Evolutionary conservation across 768 basidiomycete species (phyloP).

Genomic region (Rhodosporidiobolus sp.): DNA sequence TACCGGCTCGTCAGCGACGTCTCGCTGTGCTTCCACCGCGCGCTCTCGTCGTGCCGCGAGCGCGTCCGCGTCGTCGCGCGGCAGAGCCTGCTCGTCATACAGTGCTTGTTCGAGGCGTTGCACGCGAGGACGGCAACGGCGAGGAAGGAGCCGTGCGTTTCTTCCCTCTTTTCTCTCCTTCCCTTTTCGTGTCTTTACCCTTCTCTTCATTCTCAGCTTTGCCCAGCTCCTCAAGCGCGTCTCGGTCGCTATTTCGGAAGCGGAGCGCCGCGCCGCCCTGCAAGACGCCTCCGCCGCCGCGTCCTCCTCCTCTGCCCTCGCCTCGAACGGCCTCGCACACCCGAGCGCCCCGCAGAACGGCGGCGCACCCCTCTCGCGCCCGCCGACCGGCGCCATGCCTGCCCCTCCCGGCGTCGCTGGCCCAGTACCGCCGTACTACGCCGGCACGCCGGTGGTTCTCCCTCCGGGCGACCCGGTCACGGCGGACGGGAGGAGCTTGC

Average conservation of each 20-base stretch:
- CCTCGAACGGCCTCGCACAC: not conserved
- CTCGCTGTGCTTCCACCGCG: conserved; percentile 21
- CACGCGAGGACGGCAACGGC: not conserved
- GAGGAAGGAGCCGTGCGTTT: conserved; percentile 10
- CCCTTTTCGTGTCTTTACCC: too few species aligned
- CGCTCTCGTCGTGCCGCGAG: conserved; percentile 12
- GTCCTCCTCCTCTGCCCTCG: too few species aligned
- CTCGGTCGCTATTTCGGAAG: conserved; percentile 20
- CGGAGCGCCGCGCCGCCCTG: conserved; percentile 15
- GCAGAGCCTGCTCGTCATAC: conserved; percentile 27
- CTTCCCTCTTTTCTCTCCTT: not conserved
- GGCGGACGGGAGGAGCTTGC: not conserved
- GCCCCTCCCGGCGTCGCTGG: not conserved
- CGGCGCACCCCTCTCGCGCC: too few species aligned
- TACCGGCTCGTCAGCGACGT: conserved; percentile 31
- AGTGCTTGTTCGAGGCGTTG: conserved; percentile 32
- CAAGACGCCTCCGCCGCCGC: not conserved
- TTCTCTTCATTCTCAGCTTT: not conserved
- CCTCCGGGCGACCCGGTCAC: not conserved
- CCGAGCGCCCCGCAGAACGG: too few species aligned
- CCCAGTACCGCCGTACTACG: not conserved
- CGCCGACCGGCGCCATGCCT: too few species aligned
- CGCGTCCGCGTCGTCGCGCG: conserved; percentile 28
- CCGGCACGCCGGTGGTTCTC: not conserved
- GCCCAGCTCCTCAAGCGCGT: conserved; percentile 29